Evolutionary conservation across 2,329 filamentous ascomycete genomes (phyloP), one percentile per base, ranked within the genome.

Genomic region (Alternaria incomplexa): DNA sequence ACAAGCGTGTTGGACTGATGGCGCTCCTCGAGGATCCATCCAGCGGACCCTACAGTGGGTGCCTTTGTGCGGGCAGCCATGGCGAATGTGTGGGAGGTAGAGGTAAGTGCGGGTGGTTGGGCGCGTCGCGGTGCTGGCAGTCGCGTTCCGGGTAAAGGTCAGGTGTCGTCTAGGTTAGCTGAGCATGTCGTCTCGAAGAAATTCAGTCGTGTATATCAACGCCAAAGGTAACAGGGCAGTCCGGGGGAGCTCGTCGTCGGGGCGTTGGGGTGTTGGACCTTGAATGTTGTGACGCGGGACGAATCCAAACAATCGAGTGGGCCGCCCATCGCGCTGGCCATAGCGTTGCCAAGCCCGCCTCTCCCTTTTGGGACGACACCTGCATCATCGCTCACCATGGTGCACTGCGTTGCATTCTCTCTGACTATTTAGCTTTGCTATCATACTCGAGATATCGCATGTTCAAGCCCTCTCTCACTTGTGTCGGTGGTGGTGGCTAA

Each of bases 1-100:
- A 91, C 87, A 66, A 97, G 89, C 68, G 92, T 87, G 58, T 89
- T 83, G 13, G 93, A 90, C 74, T 94, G 91, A 46, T 90, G 87
- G 72, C 94, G 88, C 84, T 99, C 96, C 69, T 93, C 90, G 30
- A 89, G 84, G 68, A 97, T 89, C 96, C 96, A 99, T 82, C 90
- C 85, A 73, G 89, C 84, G 64, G 93, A 96, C 79, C 93, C 94
- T 71, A 97, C 89, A 76, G 91, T 86, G 40, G 75, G 73, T 40
- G 71, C 71, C 59, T 79, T 80, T 63, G 63, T 78, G 53, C 75
- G 75, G 53, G 73, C 65, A 61, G 76, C 73, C 76, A 78, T 79
- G 47, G 61, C 61, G 70, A 59, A 54, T 46, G 62, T 57, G 56
- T 58, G 47, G n/a, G 45, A 32, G 54, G 56, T 62, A 40, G 32